Conservation (phyloP, 495 filamentous ascomycete genomes). For the Trichocladium antarcticum region DNA sequence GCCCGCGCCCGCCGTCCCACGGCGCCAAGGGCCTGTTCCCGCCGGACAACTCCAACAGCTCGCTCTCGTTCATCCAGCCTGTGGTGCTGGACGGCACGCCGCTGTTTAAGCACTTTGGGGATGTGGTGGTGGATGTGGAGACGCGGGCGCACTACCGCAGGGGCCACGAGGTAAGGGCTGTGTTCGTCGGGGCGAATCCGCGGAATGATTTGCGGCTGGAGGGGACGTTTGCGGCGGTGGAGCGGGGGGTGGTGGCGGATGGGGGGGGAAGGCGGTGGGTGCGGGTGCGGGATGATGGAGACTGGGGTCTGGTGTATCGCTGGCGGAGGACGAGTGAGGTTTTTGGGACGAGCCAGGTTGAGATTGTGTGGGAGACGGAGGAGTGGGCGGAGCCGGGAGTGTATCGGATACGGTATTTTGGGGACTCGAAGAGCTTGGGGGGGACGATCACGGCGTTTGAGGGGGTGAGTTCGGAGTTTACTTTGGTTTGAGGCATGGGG, state of each 20-base stretch:
- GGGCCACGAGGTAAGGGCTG: constrained; percentile 49
- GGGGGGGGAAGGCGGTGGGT: constrained; percentile 41
- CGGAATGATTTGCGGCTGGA: constrained; percentile 75
- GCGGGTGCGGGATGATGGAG: constrained; percentile 56
- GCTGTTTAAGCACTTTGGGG: constrained; percentile 65
- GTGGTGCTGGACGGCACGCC: constrained; percentile 68
- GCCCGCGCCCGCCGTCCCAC: constrained; percentile 34
- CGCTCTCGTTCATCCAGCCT: constrained; percentile 66
- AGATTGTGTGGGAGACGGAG: constrained; percentile 68
- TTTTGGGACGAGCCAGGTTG: constrained; percentile 69
- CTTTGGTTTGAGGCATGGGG: constrained; percentile 16
- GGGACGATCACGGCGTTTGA: constrained; percentile 67
- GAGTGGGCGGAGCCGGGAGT: constrained; percentile 39
- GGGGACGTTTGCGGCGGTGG: constrained; percentile 68
- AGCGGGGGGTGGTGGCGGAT: constrained; percentile 37
- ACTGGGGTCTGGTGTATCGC: constrained; percentile 69
- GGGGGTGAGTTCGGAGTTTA: constrained; percentile 60
- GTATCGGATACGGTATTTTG: constrained; percentile 79
- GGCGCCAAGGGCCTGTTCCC: constrained; percentile 50
- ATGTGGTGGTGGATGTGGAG: constrained; percentile 51
- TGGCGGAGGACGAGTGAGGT: constrained; percentile 67
- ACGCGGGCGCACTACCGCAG: constrained; percentile 45
- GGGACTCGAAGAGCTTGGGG: constrained; percentile 59
- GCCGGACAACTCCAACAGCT: constrained; percentile 70
- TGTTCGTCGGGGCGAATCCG: constrained; percentile 83